Base-by-base conservation (phyloP, 495 filamentous ascomycete species). In the Lophium mytilinum region DNA sequence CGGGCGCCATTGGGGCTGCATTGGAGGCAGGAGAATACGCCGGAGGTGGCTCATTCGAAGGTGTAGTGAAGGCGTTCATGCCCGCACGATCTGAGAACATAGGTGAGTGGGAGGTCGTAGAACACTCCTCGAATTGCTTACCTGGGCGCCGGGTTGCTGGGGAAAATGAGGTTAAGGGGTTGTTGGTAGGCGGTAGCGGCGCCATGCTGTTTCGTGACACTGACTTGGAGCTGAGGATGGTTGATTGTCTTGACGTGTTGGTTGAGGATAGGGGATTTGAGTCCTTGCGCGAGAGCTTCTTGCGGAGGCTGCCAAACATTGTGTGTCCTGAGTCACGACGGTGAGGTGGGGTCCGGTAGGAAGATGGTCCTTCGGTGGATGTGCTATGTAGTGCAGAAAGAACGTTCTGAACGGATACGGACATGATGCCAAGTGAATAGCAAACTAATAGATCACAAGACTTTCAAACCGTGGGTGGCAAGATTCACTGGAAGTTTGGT, bases 41-140 rank as follows among this genome's bases (percentile, higher is more conserved):
- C 63, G 76, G 76, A 41, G 76, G 76, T 9, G 75, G 71, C 45
- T 77, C 75, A 43, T 70, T 72, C 11, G 69, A 67, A 15, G 70
- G 64, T 6, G 62, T 61, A 4, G 60, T 68, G 52, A 71, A 71
- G 30, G 72, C 63, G 54, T 70, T 70, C 67, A 72, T 68, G 11
- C 69, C 65, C 39, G 69, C 52, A 18, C 64, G 52, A 53, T 69
- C 68, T 73, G 68, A 14, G 12, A 30, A 43, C n/a, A 43, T 43
- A 49, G n/a, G 18, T 33, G 36, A 51, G 50, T 24, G 35, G 30
- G n/a, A 56, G 21, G 50, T 51, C 41, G 24, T 54, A 47, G 19
- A 17, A 53, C 37, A 46, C 15, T 37, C 45, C 18, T 17, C 21
- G 40, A 0, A 33, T 52, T 34, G 50, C 56, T 61, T 60, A 72